These are phyloP conservation scores for Trypethelium eluteriae DNA, from an alignment of 495 filamentous ascomycete species.

Conservation along the genomic window DNA sequence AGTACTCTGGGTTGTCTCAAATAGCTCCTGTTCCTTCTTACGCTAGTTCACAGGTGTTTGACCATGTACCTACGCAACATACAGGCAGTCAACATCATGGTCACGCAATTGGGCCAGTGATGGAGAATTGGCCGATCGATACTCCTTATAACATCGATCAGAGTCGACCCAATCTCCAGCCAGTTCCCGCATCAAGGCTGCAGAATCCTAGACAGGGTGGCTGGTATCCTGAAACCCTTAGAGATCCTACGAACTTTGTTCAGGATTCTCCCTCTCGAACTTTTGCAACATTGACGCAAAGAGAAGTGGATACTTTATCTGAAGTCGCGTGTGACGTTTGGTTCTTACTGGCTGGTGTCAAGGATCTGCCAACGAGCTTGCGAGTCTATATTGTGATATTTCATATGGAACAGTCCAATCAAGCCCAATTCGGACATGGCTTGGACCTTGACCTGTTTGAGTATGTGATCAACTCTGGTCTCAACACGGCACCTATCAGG, in stretches of 20 bases:
- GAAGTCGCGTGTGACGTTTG: constrained; percentile 40
- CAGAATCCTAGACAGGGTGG: background rate
- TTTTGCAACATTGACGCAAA: background rate
- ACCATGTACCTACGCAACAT: background rate
- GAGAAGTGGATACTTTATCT: constrained; percentile 1
- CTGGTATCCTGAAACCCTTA: background rate
- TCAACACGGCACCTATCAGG: constrained; percentile 59
- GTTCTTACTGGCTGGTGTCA: constrained; percentile 50
- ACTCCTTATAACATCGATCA: background rate
- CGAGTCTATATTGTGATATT: constrained; percentile 58
- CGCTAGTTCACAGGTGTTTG: background rate
- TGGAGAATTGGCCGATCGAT: background rate
- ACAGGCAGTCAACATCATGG: background rate
- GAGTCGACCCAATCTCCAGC: background rate
- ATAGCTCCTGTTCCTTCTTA: background rate
- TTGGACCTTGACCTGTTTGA: constrained; percentile 55
- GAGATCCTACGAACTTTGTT: background rate
- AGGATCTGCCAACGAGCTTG: constrained; percentile 54
- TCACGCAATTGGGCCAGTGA: background rate
- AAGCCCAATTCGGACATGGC: constrained; percentile 46
- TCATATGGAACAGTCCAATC: constrained; percentile 50
- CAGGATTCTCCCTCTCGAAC: background rate
- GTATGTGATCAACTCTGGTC: constrained; percentile 57
- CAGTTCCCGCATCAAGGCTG: background rate
- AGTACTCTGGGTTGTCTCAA: background rate